Conservation (phyloP, 2,329 filamentous ascomycete genomes). For the Calonectria honghensis region DNA sequence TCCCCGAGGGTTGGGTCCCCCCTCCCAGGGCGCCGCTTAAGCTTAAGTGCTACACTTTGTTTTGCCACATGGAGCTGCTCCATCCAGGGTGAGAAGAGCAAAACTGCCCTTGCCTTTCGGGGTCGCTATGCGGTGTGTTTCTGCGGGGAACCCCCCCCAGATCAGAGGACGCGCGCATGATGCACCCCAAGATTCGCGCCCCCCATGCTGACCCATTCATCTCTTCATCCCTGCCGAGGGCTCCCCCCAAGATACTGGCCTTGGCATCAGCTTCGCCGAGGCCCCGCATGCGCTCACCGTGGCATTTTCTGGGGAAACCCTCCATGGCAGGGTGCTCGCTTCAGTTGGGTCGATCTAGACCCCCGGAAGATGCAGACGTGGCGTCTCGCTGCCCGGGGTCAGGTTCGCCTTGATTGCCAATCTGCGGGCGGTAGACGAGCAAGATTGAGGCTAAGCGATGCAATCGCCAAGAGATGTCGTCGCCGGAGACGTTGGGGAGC, state of each 20-base stretch:
- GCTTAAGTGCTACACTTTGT: constrained; percentile 11
- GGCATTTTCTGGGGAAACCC: constrained; percentile 16
- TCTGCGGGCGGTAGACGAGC: neutral
- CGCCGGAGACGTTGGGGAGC: neutral
- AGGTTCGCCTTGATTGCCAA: neutral
- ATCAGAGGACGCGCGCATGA: constrained; percentile 7
- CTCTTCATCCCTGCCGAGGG: constrained; percentile 5
- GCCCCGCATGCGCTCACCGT: constrained; percentile 8
- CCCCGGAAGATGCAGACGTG: neutral
- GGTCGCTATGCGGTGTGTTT: neutral
- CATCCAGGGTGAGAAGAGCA: neutral
- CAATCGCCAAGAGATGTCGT: constrained; percentile 11
- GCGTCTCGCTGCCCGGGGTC: constrained; percentile 14
- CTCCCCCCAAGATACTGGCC: neutral
- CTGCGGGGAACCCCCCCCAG: neutral
- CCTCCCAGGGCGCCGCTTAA: neutral
- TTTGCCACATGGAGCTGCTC: constrained; percentile 13
- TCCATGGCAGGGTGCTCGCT: neutral
- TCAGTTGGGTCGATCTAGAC: constrained; percentile 15
- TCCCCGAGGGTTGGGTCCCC: neutral
- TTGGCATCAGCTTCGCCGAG: constrained; percentile 15
- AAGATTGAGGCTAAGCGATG: neutral
- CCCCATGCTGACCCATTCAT: too few relatives aligned
- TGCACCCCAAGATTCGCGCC: constrained; percentile 12
- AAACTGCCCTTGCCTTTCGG: neutral